phyloP scores from a whole-genome alignment of 2,329 filamentous ascomycete species.

The Epicoccum nigrum region DNA sequence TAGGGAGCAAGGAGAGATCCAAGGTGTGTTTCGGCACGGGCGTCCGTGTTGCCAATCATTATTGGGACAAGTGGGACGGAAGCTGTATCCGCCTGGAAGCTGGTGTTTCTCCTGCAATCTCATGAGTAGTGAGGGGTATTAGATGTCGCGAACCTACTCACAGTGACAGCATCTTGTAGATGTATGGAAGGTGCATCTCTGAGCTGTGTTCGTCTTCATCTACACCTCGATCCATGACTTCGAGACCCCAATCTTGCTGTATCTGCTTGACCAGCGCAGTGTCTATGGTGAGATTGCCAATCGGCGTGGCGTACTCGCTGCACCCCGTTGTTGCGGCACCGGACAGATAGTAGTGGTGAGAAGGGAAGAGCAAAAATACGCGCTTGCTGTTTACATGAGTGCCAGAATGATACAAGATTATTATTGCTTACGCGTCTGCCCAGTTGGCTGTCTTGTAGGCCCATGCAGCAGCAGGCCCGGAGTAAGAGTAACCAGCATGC shows the following conservation, averaged over 20 bases:
- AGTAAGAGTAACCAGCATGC: constrained; percentile 93
- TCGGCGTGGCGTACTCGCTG: constrained; percentile 72
- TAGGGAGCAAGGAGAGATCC: constrained; percentile 79
- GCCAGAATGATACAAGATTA: not conserved
- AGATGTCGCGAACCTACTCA: constrained; percentile 27
- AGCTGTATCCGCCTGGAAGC: constrained; percentile 49
- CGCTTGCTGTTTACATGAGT: constrained; percentile 65
- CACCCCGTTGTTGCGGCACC: constrained; percentile 79
- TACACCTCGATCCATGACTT: constrained; percentile 64
- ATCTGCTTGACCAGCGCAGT: constrained; percentile 58
- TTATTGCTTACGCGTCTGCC: constrained; percentile 65
- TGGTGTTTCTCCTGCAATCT: constrained; percentile 37
- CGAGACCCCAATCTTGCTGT: constrained; percentile 34
- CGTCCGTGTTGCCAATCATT: constrained; percentile 77
- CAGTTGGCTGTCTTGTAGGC: constrained; percentile 91
- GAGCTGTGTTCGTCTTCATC: constrained; percentile 90
- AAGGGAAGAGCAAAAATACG: constrained; percentile 90
- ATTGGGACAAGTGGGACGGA: constrained; percentile 84
- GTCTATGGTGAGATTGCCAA: constrained; percentile 74
- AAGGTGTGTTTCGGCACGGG: constrained; percentile 68
- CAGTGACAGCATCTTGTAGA: constrained; percentile 75
- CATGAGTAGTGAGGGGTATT: not conserved
- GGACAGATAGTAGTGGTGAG: constrained; percentile 81
- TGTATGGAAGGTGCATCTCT: constrained; percentile 95
- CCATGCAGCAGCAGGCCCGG: constrained; percentile 89